A percentile compares a stretch with the other conserved stretches of the same genome.
phyloP scores from a whole-genome alignment of 108 stramenopile species.

The Poteriospumella lacustris region DNA sequence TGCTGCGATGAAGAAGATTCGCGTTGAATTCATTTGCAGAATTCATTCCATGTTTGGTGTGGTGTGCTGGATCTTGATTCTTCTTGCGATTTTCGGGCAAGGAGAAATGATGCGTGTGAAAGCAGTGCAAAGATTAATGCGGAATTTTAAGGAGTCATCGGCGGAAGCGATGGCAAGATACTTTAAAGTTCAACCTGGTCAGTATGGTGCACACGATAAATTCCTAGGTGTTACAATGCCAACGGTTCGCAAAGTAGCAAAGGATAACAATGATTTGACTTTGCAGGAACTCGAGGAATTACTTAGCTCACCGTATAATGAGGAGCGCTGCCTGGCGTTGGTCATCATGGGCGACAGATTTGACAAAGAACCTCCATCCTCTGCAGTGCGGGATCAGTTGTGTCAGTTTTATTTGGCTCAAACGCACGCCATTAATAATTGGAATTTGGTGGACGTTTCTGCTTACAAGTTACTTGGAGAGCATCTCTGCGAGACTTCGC shows the following conservation, averaged over 20 bases:
- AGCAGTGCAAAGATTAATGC: too few relatives aligned
- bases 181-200: not conserved
- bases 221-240: conserved; percentile 4
- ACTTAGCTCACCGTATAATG: not conserved
- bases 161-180: too few relatives aligned
- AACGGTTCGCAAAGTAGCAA: not conserved
- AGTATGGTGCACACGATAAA: conserved; percentile 4
- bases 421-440: not conserved
- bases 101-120: too few relatives aligned
- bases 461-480: not conserved
- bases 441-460: not conserved
- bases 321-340: not conserved
- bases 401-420: not conserved
- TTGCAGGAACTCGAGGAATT: not conserved
- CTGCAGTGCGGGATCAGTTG: too few relatives aligned
- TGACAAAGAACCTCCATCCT: not conserved
- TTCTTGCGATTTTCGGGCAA: too few relatives aligned
- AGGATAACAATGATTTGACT: not conserved
- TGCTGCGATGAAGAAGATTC: too few relatives aligned
- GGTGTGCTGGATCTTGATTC: too few relatives aligned
- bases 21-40: too few relatives aligned
- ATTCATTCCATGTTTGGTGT: too few relatives aligned
- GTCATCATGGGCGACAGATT: not conserved
- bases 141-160: too few relatives aligned
- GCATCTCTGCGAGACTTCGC: not conserved